phyloP scores from a whole-genome alignment of 2,329 filamentous ascomycete species.

The Aspergillus pseudoglaucus region DNA sequence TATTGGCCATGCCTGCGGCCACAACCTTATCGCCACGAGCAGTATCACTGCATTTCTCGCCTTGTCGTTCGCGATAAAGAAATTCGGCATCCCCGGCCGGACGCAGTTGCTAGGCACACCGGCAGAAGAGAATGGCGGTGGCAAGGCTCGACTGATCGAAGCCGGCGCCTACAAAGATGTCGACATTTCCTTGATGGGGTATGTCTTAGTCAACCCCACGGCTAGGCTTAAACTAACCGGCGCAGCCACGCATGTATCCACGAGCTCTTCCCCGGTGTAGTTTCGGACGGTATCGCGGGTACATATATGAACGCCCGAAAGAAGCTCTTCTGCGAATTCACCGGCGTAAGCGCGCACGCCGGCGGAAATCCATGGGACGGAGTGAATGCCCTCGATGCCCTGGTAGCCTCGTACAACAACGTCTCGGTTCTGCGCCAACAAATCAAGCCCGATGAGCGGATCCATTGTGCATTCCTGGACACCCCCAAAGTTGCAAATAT shows the following conservation, averaged over 20 bases:
- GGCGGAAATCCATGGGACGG: conserved; percentile 54
- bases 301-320: conserved; percentile 28
- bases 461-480: conserved; percentile 50
- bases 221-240: not conserved
- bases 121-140: conserved; percentile 34
- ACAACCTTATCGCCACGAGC: conserved; percentile 34
- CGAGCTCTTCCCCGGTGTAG: conserved; percentile 19
- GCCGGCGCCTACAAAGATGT: conserved; percentile 38
- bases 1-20: conserved; percentile 37
- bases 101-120: conserved; percentile 34
- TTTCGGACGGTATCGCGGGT: conserved; percentile 19
- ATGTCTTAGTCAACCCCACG: conserved; percentile 9
- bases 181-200: conserved; percentile 41
- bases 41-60: conserved; percentile 38
- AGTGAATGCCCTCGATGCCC: conserved; percentile 54
- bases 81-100: conserved; percentile 33
- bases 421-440: conserved; percentile 52
- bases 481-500: conserved; percentile 52
- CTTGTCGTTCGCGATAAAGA: conserved; percentile 39
- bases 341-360: conserved; percentile 51
- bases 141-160: conserved; percentile 37
- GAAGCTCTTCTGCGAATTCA: conserved; percentile 36
- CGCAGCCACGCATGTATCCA: conserved; percentile 20
- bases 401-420: conserved; percentile 42
- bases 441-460: conserved; percentile 45